phyloP scores from a whole-genome alignment of 1,139 yeast genomes.

The Eremothecium gossypii region DNA sequence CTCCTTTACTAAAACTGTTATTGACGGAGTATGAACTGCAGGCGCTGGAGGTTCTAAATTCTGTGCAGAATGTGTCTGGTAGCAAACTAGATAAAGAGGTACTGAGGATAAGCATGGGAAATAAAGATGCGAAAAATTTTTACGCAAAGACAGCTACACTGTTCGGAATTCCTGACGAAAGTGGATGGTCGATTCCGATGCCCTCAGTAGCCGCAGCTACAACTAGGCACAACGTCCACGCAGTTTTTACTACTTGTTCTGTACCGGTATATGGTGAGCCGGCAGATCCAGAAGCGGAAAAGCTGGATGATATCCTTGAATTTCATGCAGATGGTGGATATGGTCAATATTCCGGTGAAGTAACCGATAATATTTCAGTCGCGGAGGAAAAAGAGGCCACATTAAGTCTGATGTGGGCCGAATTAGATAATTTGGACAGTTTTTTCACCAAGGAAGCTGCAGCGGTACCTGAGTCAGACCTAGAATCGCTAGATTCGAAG shows the following conservation, averaged over 20 bases:
- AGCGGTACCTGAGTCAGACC: constrained; percentile 10
- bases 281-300: constrained; percentile 31
- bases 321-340: constrained; percentile 47
- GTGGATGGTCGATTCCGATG: constrained; percentile 97
- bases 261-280: constrained; percentile 22
- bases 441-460: constrained; percentile 78
- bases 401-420: constrained; percentile 91
- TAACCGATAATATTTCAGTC: constrained; percentile 35
- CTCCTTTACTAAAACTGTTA: constrained; percentile 75
- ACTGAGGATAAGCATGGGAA: constrained; percentile 84
- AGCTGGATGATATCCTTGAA: constrained; percentile 55
- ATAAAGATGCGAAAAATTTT: constrained; percentile 64
- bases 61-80: constrained; percentile 77
- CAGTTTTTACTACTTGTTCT: constrained; percentile 80
- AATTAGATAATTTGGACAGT: constrained; percentile 86
- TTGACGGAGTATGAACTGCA: constrained; percentile 82
- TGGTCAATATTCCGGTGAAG: constrained; percentile 22
- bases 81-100: constrained; percentile 87
- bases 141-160: constrained; percentile 80
- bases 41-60: constrained; percentile 84
- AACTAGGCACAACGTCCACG: constrained; percentile 87
- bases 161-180: constrained; percentile 94
- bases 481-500: constrained; percentile 6
- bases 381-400: constrained; percentile 57
- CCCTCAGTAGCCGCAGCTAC: constrained; percentile 83